A percentile compares a stretch with the other conserved stretches of the same genome.
Conservation (phyloP, 2,329 filamentous ascomycete genomes). For the Elsinoe ampelina region DNA sequence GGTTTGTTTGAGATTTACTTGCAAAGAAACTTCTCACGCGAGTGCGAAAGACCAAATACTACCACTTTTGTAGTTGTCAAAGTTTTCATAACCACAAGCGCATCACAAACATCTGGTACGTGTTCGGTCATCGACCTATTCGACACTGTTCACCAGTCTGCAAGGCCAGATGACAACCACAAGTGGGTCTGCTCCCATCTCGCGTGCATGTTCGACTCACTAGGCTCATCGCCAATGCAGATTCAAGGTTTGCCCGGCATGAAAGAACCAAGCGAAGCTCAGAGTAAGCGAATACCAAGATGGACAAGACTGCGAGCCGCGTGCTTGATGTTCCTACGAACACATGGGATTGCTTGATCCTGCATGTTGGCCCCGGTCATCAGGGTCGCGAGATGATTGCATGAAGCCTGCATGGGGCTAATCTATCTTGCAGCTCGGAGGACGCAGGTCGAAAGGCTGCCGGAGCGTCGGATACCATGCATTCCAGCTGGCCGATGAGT, state of each 20-base stretch:
- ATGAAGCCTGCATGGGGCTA: not conserved
- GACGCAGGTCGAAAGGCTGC: not conserved
- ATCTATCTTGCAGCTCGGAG: not conserved
- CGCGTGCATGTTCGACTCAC: constrained; percentile 2
- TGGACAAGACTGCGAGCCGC: not conserved
- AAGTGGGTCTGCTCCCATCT: not conserved
- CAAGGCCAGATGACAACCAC: not conserved
- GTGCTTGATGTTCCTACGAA: not conserved
- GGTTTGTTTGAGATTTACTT: no score
- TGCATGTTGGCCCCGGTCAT: not conserved
- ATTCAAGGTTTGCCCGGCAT: not conserved
- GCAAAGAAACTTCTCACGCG: not conserved
- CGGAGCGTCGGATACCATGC: no score
- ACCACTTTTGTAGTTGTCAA: not conserved
- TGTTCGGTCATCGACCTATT: not conserved
- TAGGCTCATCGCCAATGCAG: not conserved
- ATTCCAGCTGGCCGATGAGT: no score
- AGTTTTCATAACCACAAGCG: not conserved
- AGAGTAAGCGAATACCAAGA: not conserved
- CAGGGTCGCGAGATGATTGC: not conserved
- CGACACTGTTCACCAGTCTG: no score
- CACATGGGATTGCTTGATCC: not conserved
- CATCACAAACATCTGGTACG: not conserved
- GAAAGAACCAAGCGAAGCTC: not conserved
- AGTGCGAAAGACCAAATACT: not conserved